phyloP scores from a whole-genome alignment of 1,284 basidiomycete species.

The Trametes polyzona region DNA sequence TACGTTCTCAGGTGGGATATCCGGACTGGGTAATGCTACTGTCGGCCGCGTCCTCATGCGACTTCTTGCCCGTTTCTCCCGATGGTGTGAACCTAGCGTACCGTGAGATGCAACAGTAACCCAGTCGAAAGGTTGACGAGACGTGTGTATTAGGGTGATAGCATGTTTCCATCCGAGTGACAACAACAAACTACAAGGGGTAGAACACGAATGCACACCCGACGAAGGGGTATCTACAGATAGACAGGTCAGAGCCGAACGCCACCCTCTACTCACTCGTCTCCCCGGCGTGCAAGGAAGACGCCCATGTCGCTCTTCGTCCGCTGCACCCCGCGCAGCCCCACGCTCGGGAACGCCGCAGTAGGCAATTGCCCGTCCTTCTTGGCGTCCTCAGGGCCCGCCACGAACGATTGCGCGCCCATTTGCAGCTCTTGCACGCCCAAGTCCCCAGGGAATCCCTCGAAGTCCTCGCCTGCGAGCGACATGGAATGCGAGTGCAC shows the following conservation, averaged over 20 bases:
- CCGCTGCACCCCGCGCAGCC: conserved; percentile 31
- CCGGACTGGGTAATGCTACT: conserved; percentile 6
- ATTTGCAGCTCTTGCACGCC: conserved; percentile 7
- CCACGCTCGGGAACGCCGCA: conserved; percentile 36
- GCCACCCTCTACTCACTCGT: conserved; percentile 22
- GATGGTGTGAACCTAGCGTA: too few relatives aligned
- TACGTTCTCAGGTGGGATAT: conserved; percentile 4
- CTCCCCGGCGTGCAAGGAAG: conserved; percentile 36
- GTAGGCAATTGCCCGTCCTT: conserved; percentile 13
- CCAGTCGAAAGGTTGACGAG: not conserved
- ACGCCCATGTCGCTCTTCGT: conserved; percentile 39
- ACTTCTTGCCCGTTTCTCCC: not conserved
- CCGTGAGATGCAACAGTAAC: not conserved
- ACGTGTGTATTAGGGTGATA: too few relatives aligned
- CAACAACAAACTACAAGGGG: not conserved
- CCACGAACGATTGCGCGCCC: conserved; percentile 1
- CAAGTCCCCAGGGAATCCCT: conserved; percentile 27
- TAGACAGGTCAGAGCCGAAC: too few relatives aligned
- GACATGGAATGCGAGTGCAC: conserved; percentile 4
- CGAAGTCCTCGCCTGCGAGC: conserved; percentile 19
- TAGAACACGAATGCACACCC: not conserved
- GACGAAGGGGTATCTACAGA: not conserved
- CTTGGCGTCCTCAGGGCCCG: not conserved
- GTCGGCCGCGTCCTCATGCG: not conserved
- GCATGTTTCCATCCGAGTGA: not conserved